A percentile compares a stretch with the other conserved stretches of the same genome.
Evolutionary conservation across 805 yeast species (phyloP).

Genomic region (Candida endomychidarum): DNA sequence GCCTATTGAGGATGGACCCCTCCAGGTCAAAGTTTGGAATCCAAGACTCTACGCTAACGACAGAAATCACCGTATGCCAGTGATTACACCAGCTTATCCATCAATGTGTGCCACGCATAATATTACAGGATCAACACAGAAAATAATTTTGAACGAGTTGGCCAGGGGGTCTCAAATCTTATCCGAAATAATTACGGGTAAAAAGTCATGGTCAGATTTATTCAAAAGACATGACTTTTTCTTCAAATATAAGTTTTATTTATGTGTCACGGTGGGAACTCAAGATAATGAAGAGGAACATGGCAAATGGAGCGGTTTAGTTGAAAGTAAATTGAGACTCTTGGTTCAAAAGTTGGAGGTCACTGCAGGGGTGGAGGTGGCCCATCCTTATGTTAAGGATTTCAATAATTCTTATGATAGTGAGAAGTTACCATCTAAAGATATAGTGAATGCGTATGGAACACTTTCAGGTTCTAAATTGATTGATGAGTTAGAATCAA

Average conservation of each 20-base stretch:
- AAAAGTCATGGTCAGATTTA: slow-evolving; percentile 69
- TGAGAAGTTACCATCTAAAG: slow-evolving; percentile 20
- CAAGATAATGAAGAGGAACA: slow-evolving; percentile 77
- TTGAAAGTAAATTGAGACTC: slow-evolving; percentile 81
- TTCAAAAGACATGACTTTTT: slow-evolving; percentile 82
- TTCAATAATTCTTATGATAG: slow-evolving; percentile 38
- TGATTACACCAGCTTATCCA: slow-evolving; percentile 96
- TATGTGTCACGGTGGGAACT: slow-evolving; percentile 79
- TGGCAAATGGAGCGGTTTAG: slow-evolving; percentile 87
- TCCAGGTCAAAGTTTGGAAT: slow-evolving; percentile 96
- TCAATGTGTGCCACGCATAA: slow-evolving; percentile 99
- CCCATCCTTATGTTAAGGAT: slow-evolving; percentile 81
- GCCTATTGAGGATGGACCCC: slow-evolving; percentile 94
- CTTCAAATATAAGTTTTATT: slow-evolving; percentile 77
- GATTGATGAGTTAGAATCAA: slow-evolving; percentile 15
- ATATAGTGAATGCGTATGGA: slow-evolving; percentile 63
- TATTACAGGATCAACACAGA: slow-evolving; percentile 84
- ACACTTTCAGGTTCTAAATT: slow-evolving; percentile 27
- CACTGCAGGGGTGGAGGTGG: slow-evolving; percentile 70
- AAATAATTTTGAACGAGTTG: slow-evolving; percentile 76
- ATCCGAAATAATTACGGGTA: slow-evolving; percentile 63
- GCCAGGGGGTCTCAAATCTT: slow-evolving; percentile 71
- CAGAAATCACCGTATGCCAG: slow-evolving; percentile 92
- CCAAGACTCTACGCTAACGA: slow-evolving; percentile 89
- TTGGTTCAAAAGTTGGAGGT: slow-evolving; percentile 82